Evolutionary conservation across 805 yeast species (phyloP).

Genomic region (Candida vartiovaarae): DNA sequence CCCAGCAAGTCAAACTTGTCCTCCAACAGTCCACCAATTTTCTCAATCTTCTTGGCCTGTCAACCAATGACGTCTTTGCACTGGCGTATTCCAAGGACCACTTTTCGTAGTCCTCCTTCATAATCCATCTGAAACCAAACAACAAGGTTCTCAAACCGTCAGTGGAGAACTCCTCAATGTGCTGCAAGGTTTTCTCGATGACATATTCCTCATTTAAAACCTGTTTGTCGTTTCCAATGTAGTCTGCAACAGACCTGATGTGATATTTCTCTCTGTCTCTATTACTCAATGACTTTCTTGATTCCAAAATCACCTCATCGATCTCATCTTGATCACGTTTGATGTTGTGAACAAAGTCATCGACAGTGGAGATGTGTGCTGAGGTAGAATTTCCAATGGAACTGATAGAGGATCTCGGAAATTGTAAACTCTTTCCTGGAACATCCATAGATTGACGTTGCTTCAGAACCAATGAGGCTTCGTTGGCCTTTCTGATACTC

Average conservation of each 20-base stretch:
- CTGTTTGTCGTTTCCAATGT: slow-evolving; percentile 48
- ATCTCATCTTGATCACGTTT: slow-evolving; percentile 45
- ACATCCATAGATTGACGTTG: slow-evolving; percentile 43
- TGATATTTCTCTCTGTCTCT: slow-evolving; percentile 53
- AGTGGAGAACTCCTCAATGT: slow-evolving; percentile 88
- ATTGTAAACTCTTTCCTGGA: slow-evolving; percentile 27
- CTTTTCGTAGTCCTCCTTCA: slow-evolving; percentile 43
- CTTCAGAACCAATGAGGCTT: slow-evolving; percentile 68
- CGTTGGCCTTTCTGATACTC: slow-evolving; percentile 59
- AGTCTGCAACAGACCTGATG: slow-evolving; percentile 19
- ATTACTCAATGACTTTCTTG: slow-evolving; percentile 51
- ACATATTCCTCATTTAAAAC: slow-evolving; percentile 68
- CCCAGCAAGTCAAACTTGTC: slow-evolving; percentile 64
- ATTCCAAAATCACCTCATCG: slow-evolving; percentile 42
- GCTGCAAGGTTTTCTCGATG: slow-evolving; percentile 78
- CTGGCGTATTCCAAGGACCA: slow-evolving; percentile 66
- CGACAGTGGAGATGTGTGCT: slow-evolving; percentile 34
- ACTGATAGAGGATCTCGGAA: slow-evolving; percentile 26
- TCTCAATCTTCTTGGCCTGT: slow-evolving; percentile 65
- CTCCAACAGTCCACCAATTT: slow-evolving; percentile 70
- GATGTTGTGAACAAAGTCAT: slow-evolving; percentile 37
- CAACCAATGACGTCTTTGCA: slow-evolving; percentile 69
- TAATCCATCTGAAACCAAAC: slow-evolving; percentile 73
- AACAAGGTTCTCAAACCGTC: slow-evolving; percentile 90
- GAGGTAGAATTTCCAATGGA: slow-evolving; percentile 9